A percentile compares a stretch with the other conserved stretches of the same genome.
These are phyloP conservation scores for Paraphaeosphaeria sporulosa DNA, from an alignment of 2,329 filamentous ascomycete species.

Conservation along the genomic window DNA sequence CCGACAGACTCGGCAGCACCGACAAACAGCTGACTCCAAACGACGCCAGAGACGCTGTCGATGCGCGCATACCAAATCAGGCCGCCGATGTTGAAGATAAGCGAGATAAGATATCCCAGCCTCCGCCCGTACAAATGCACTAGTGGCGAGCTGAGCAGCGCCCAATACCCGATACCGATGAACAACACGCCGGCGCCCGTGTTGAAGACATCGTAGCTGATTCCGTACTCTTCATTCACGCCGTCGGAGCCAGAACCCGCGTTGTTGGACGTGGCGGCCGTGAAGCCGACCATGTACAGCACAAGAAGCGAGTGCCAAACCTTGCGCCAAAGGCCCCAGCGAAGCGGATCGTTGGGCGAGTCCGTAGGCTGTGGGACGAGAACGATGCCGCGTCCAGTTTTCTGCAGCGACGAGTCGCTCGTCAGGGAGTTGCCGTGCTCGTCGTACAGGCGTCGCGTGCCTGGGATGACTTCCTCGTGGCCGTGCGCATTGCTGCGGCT, in stretches of 20 bases:
- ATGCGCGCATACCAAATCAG: conserved; percentile 30
- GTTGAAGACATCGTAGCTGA: conserved; percentile 30
- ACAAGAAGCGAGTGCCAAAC: conserved; percentile 29
- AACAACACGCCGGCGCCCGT: conserved; percentile 28
- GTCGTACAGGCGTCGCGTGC: conserved; percentile 28
- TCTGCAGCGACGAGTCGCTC: conserved; percentile 27
- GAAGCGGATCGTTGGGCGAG: conserved; percentile 59
- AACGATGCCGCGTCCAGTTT: conserved; percentile 49
- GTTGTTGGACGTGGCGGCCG: conserved; percentile 30
- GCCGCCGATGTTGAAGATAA: conserved; percentile 29
- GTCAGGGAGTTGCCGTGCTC: conserved; percentile 39
- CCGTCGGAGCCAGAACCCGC: conserved; percentile 28
- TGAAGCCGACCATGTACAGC: conserved; percentile 27
- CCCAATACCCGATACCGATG: conserved; percentile 29
- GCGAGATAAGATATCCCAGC: conserved; percentile 27
- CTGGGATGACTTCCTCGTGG: conserved; percentile 27
- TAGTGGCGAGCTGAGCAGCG: conserved; percentile 26
- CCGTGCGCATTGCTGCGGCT: conserved; percentile 19
- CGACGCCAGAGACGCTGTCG: conserved; percentile 23
- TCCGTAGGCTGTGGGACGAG: conserved; percentile 61
- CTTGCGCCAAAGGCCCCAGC: conserved; percentile 59
- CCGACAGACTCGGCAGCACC: conserved; percentile 27
- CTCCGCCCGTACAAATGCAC: conserved; percentile 29
- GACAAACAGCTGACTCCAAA: conserved; percentile 32
- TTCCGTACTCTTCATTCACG: conserved; percentile 28